These are phyloP conservation scores for Phytophthora quininea DNA, from an alignment of 352 stramenopile species.

Conservation along the genomic window DNA sequence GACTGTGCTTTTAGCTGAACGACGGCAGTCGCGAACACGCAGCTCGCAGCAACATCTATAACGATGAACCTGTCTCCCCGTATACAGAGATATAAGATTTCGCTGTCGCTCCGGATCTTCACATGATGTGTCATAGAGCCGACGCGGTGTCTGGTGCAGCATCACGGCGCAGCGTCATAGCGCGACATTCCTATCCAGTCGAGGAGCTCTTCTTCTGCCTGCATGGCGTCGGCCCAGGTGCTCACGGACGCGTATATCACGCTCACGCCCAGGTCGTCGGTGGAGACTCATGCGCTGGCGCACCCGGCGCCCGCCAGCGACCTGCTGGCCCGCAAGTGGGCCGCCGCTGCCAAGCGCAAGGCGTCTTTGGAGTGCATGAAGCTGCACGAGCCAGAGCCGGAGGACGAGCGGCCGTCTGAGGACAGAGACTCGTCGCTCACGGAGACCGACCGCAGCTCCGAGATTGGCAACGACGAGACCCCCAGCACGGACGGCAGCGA, in stretches of 20 bases:
- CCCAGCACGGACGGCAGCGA: conserved; percentile 30
- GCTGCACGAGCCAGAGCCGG: conserved; percentile 28
- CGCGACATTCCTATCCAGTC: conserved; percentile 23
- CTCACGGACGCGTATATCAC: conserved; percentile 54
- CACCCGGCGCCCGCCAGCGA: conserved; percentile 40
- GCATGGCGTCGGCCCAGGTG: conserved; percentile 24
- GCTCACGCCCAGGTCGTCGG: conserved; percentile 52
- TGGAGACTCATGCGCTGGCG: conserved; percentile 14
- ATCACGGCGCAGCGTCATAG: conserved; percentile 14
- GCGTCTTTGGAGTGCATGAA: conserved; percentile 35
- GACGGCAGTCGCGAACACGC: no score
- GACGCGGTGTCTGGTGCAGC: conserved; percentile 5
- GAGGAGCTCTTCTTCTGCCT: conserved; percentile 2
- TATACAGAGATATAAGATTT: not conserved
- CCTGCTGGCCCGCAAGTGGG: conserved; percentile 52
- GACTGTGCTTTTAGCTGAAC: not conserved
- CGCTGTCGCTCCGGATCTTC: not conserved
- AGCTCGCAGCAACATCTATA: not conserved
- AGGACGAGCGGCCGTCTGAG: conserved; percentile 18
- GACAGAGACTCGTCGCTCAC: conserved; percentile 39
- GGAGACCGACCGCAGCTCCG: conserved; percentile 50
- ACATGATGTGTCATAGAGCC: not conserved
- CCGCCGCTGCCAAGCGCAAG: conserved; percentile 43
- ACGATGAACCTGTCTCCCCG: not conserved
- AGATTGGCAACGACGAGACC: conserved; percentile 37